Conservation (phyloP, 116 monocot genomes). For the Papilionanthe hybrid region DNA sequence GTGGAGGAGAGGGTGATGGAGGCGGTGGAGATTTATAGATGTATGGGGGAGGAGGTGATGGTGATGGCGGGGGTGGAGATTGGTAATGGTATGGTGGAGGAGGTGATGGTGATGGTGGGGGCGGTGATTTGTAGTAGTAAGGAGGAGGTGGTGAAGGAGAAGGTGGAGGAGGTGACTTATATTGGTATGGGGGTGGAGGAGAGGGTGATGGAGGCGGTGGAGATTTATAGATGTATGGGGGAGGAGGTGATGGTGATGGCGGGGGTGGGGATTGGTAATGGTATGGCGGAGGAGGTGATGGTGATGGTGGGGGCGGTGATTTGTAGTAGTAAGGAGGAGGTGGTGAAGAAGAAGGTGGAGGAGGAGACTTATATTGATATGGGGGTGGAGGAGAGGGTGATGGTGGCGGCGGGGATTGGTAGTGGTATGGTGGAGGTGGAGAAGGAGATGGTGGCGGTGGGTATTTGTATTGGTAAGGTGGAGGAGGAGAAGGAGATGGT, state of each 20-base stretch:
- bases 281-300: slow-evolving; percentile 2
- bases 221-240: neutral
- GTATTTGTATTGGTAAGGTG: no score
- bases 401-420: neutral
- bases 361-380: neutral
- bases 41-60: neutral
- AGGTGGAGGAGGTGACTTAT: neutral
- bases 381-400: no score
- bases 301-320: neutral
- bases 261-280: neutral
- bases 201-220: slow-evolving; percentile 15
- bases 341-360: neutral
- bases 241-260: neutral
- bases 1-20: neutral
- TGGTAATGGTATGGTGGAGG: neutral
- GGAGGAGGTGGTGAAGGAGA: neutral
- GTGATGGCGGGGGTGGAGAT: neutral
- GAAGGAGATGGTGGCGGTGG: neutral
- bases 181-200: neutral
- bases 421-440: neutral
- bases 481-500: no score
- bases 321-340: slow-evolving; percentile 4
- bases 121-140: neutral
- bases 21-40: neutral
- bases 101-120: neutral